Conservation (phyloP, 2,329 filamentous ascomycete genomes). For the Talaromyces rugulosus region DNA sequence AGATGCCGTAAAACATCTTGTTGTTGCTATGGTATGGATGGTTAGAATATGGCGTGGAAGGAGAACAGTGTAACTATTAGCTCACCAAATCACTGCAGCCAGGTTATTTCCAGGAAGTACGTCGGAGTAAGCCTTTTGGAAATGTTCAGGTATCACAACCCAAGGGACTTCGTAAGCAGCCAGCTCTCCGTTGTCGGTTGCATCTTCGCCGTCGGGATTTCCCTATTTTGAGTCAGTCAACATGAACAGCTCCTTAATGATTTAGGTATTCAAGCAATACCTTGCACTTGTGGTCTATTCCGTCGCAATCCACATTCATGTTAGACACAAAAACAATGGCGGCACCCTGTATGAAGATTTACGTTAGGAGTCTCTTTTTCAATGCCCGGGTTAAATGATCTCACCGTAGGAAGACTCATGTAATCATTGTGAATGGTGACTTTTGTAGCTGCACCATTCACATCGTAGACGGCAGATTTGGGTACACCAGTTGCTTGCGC, state of each 20-base stretch:
- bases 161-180: slow-evolving; percentile 29
- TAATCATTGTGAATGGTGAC: slow-evolving; percentile 27
- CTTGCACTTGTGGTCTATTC: slow-evolving; percentile 23
- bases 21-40: slow-evolving; percentile 20
- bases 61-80: not conserved
- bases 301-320: slow-evolving; percentile 33
- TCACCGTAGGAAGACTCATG: not conserved
- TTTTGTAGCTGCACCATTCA: slow-evolving; percentile 16
- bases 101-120: not conserved
- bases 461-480: slow-evolving; percentile 20
- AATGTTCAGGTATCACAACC: slow-evolving; percentile 28
- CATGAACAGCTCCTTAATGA: not conserved
- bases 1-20: slow-evolving; percentile 32
- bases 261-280: slow-evolving; percentile 4
- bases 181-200: slow-evolving; percentile 27
- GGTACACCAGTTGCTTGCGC: slow-evolving; percentile 21
- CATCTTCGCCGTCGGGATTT: slow-evolving; percentile 22
- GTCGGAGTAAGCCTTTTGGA: slow-evolving; percentile 17
- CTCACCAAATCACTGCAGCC: not conserved
- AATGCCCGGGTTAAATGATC: not conserved
- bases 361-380: not conserved
- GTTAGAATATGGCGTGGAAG: not conserved
- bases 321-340: slow-evolving; percentile 27
- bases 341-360: slow-evolving; percentile 18
- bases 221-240: slow-evolving; percentile 16